phyloP scores from a whole-genome alignment of 2,329 filamentous ascomycete species.

The Cadophora malorum region DNA sequence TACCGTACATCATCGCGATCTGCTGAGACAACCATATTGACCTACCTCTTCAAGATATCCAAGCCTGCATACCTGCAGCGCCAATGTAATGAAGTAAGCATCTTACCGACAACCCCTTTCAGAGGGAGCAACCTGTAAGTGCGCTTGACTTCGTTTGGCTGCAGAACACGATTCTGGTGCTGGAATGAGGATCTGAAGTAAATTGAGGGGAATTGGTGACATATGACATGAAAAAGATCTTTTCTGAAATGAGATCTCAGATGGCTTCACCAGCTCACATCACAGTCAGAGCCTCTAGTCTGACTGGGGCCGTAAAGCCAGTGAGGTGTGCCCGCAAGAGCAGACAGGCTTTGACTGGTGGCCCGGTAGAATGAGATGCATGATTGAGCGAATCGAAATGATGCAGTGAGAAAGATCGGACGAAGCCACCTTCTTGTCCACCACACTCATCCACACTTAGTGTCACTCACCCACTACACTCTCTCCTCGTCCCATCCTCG shows the following conservation, averaged over 20 bases:
- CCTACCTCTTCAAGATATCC: neutral
- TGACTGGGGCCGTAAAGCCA: neutral
- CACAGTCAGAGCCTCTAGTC: neutral
- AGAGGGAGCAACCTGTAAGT: neutral
- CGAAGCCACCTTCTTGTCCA: neutral
- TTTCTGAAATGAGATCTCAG: too few relatives aligned
- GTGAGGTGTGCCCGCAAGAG: neutral
- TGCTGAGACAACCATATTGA: too few relatives aligned
- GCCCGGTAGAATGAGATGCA: neutral
- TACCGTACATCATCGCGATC: too few relatives aligned
- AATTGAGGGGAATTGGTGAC: neutral
- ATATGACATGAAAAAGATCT: neutral
- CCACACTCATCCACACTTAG: too few relatives aligned
- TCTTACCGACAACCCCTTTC: neutral
- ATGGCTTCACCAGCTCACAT: too few relatives aligned
- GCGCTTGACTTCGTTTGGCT: neutral
- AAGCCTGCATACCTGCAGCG: constrained; percentile 1
- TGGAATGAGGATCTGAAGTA: neutral
- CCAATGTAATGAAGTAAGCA: constrained; percentile 12
- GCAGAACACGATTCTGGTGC: neutral
- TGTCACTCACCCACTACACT: too few relatives aligned
- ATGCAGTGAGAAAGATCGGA: neutral
- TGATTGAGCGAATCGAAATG: neutral
- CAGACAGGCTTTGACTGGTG: neutral
- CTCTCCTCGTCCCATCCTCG: too few relatives aligned